A percentile compares a stretch with the other conserved stretches of the same genome.
These are phyloP conservation scores for Kernera saxatilis DNA, from an alignment of 345 rosid species.

Conservation along the genomic window DNA sequence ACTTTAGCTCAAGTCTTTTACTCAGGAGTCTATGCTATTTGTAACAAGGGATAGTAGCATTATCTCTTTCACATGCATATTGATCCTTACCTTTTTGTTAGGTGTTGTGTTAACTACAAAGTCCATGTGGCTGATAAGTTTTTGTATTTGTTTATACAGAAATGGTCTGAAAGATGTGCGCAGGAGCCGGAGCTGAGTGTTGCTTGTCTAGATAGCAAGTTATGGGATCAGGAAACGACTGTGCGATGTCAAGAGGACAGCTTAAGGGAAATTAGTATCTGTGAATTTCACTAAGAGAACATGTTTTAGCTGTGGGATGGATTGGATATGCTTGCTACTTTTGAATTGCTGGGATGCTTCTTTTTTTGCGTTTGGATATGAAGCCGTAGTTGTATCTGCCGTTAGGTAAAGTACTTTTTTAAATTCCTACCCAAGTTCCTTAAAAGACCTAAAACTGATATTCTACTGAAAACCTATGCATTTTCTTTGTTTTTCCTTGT, in stretches of 20 bases:
- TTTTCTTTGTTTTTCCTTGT: constrained; percentile 18
- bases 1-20: neutral
- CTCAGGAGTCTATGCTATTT: neutral
- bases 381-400: constrained; percentile 32
- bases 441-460: neutral
- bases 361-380: constrained; percentile 35
- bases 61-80: neutral
- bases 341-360: constrained; percentile 51
- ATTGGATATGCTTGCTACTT: constrained; percentile 64
- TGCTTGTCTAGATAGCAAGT: constrained; percentile 15
- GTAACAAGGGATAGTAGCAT: neutral
- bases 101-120: neutral
- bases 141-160: constrained; percentile 36
- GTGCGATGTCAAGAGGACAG: constrained; percentile 1
- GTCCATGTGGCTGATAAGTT: neutral
- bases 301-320: constrained; percentile 54
- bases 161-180: constrained; percentile 75
- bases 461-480: neutral
- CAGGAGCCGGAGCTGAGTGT: constrained; percentile 77
- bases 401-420: constrained; percentile 31
- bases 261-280: constrained; percentile 51
- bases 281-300: constrained; percentile 45
- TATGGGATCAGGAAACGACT: constrained; percentile 32
- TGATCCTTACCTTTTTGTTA: neutral
- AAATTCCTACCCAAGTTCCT: constrained; percentile 24